A percentile compares a stretch with the other conserved stretches of the same genome.
Evolutionary conservation across 768 basidiomycete genomes (phyloP).

Genomic region (Saitozyma podzolica): DNA sequence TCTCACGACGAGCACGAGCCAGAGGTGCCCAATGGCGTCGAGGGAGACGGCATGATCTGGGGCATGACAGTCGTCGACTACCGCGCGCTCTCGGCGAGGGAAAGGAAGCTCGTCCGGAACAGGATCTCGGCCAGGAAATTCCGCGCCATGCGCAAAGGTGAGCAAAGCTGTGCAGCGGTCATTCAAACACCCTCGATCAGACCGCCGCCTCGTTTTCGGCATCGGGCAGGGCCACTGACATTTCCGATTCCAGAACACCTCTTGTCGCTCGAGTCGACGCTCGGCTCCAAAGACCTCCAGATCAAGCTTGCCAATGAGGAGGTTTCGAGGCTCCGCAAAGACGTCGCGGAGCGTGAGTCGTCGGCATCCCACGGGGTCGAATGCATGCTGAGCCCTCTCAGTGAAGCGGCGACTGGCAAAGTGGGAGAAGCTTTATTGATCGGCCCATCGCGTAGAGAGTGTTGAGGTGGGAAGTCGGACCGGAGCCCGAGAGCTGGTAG

Average conservation of each 20-base stretch:
- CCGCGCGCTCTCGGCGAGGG: slow-evolving; percentile 41
- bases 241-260: too few species aligned
- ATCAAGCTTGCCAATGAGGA: slow-evolving; percentile 38
- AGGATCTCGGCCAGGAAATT: slow-evolving; percentile 51
- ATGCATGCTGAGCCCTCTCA: too few species aligned
- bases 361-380: too few species aligned
- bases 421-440: too few species aligned
- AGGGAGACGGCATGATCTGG: slow-evolving; percentile 52
- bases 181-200: too few species aligned
- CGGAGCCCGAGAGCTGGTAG: too few species aligned
- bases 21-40: slow-evolving; percentile 46
- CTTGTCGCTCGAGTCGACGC: too few species aligned
- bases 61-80: slow-evolving; percentile 51
- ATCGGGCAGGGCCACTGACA: slow-evolving; percentile 18
- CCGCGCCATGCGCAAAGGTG: slow-evolving; percentile 49
- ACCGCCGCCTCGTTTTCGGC: slow-evolving; percentile 33
- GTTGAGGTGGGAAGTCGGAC: too few species aligned
- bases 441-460: too few species aligned
- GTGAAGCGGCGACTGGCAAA: neutral
- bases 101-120: slow-evolving; percentile 50
- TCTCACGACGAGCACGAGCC: slow-evolving; percentile 31
- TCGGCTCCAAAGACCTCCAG: slow-evolving; percentile 42
- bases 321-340: slow-evolving; percentile 20
- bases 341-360: slow-evolving; percentile 37
- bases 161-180: too few species aligned